Evolutionary conservation across 164 flowering plant species (phyloP).

Genomic region (Vitis amurensis): DNA sequence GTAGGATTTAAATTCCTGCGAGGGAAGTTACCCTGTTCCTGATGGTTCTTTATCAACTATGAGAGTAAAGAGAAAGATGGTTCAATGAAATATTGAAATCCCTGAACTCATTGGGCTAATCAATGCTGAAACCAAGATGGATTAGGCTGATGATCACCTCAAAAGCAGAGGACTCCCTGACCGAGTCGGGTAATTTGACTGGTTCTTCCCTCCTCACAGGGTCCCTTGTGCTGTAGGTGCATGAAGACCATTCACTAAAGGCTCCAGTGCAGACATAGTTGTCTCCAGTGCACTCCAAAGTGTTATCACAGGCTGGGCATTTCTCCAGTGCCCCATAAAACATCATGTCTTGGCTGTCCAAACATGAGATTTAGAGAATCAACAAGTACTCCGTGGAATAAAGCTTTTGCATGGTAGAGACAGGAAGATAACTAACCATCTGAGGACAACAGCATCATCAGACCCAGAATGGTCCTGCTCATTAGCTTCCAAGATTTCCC

Average conservation of each 20-base stretch:
- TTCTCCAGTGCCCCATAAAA: slow-evolving; percentile 60
- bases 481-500: slow-evolving; percentile 53
- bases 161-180: slow-evolving; percentile 27
- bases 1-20: slow-evolving; percentile 12
- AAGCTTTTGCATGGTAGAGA: too few relatives aligned
- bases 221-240: slow-evolving; percentile 53
- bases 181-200: slow-evolving; percentile 47
- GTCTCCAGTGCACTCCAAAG: slow-evolving; percentile 39
- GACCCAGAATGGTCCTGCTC: slow-evolving; percentile 47
- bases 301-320: slow-evolving; percentile 60
- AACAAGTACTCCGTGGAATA: not conserved
- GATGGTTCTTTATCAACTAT: slow-evolving; percentile 50
- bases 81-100: not conserved
- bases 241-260: slow-evolving; percentile 72
- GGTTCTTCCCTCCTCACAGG: slow-evolving; percentile 57
- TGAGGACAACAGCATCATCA: slow-evolving; percentile 23
- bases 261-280: slow-evolving; percentile 49
- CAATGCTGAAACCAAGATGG: too few relatives aligned
- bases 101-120: not conserved
- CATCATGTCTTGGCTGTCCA: slow-evolving; percentile 66
- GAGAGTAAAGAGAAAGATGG: not conserved
- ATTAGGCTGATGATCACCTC: slow-evolving; percentile 33
- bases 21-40: slow-evolving; percentile 50
- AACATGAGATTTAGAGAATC: not conserved
- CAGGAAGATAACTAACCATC: slow-evolving; percentile 28